Evolutionary conservation across 2,329 filamentous ascomycete species (phyloP).

Genomic region (Ascochyta lentis): DNA sequence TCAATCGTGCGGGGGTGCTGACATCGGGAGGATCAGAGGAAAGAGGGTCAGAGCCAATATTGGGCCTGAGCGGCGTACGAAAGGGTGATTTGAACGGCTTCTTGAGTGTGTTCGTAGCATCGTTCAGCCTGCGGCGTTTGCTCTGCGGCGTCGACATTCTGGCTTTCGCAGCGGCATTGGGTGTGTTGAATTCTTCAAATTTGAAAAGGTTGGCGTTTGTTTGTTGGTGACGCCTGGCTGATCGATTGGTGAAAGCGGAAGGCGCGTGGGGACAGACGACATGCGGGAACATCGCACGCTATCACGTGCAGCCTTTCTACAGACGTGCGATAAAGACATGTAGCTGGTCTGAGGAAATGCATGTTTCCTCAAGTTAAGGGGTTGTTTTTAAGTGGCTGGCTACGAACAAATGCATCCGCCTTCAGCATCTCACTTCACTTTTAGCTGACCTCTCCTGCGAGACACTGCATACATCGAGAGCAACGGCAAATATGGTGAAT

Average conservation of each 20-base stretch:
- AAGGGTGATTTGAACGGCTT: slow-evolving; percentile 78
- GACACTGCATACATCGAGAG: no score
- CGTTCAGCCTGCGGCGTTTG: slow-evolving; percentile 70
- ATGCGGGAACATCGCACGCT: background rate
- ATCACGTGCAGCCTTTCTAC: background rate
- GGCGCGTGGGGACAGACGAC: background rate
- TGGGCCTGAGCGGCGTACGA: slow-evolving; percentile 52
- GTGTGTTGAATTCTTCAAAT: background rate
- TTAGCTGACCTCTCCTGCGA: no score
- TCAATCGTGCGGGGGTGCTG: slow-evolving; percentile 11
- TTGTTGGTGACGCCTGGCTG: slow-evolving; percentile 3
- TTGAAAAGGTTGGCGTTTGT: background rate
- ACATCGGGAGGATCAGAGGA: slow-evolving; percentile 35
- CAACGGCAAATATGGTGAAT: no score
- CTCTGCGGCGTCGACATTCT: slow-evolving; percentile 59
- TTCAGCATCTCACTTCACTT: no score
- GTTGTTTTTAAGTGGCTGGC: no score
- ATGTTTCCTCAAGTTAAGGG: no score
- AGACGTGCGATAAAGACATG: background rate
- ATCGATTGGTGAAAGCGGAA: slow-evolving; percentile 1
- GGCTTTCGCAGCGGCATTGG: slow-evolving; percentile 22
- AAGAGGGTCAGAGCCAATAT: slow-evolving; percentile 29
- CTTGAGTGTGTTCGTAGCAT: slow-evolving; percentile 64
- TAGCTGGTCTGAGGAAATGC: no score
- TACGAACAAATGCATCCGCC: no score